Evolutionary conservation across 2,329 filamentous ascomycete species (phyloP), one percentile per base, ranked within the genome.

Genomic region (Neofusicoccum sp.): DNA sequence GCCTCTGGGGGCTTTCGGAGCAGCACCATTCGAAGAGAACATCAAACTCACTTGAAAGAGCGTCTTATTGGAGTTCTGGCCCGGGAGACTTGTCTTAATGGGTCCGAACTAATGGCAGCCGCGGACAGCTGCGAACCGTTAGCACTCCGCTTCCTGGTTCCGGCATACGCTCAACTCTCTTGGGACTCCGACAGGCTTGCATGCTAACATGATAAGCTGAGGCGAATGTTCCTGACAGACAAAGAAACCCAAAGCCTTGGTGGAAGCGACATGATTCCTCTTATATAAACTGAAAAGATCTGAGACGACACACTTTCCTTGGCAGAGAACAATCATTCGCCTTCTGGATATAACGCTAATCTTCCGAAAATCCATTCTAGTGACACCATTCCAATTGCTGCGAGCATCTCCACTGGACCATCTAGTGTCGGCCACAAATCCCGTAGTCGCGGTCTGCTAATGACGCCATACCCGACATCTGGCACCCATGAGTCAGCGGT

Each of bases 251-350:
- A 4, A 28, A 61, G n/a, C 59, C 49, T 56, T 43, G 28, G 41
- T 4, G 33, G 51, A 59, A 12, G 31, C 43, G 59, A 57, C 33
- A 57, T 61, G 59, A 61, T 56, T 28, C 33, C 28, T 6, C 4
- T 28, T 48, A 34, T 33, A 41, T 16, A 59, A 57, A 61, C 59
- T 61, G 59, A 61, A 61, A 61, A 61, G 59, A 61, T 57, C 59
- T 61, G 59, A 61, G 59, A 61, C 51, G 58, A 40, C 30, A 49
- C 14, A 20, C 11, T 41, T 41, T 16, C 28, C 16, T 9, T 30
- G 26, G 11, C 33, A 11, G 6, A 24, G 6, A 28, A 20, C 33
- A 20, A 44, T 4, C n/a, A 34, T 8, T 41, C 36, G 6, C n/a
- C 6, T 6, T n/a, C 34, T 16, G 26, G 9, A 40, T 1, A 34